These are phyloP conservation scores for Phanerodontia chrysosporium DNA, from an alignment of 768 basidiomycete genomes.

Conservation along the genomic window DNA sequence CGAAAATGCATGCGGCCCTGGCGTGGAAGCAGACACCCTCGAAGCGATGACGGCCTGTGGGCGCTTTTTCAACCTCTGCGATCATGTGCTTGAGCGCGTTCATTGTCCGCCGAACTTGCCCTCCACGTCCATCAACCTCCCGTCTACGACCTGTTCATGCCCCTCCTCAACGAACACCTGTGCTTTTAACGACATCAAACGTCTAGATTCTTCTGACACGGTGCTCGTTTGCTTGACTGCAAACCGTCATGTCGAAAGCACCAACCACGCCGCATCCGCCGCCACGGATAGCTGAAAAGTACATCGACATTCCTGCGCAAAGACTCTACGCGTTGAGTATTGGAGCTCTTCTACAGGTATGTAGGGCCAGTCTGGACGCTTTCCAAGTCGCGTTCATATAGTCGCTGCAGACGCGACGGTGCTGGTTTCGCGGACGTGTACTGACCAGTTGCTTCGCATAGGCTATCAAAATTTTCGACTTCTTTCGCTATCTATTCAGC, in stretches of 20 bases:
- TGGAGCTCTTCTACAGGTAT: slow-evolving; percentile 72
- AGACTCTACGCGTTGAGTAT: slow-evolving; percentile 75
- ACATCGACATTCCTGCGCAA: slow-evolving; percentile 74
- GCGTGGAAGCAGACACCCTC: not conserved
- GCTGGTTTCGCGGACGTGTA: not conserved
- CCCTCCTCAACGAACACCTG: not conserved
- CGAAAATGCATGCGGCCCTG: not conserved
- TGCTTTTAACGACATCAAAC: not conserved
- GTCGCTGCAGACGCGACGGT: not conserved
- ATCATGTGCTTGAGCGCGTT: slow-evolving; percentile 5
- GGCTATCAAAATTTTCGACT: slow-evolving; percentile 76
- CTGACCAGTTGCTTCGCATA: slow-evolving; percentile 23
- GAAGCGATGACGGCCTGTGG: not conserved
- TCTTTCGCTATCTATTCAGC: slow-evolving; percentile 50
- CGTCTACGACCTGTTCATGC: slow-evolving; percentile 1
- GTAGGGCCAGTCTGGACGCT: slow-evolving; percentile 10
- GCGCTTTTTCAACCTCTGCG: not conserved
- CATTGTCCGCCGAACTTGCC: slow-evolving; percentile 4
- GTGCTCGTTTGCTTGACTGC: not conserved
- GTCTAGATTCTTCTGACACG: too few species aligned
- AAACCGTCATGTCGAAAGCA: slow-evolving; percentile 16
- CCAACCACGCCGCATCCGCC: slow-evolving; percentile 18
- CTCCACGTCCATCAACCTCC: not conserved
- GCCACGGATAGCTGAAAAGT: slow-evolving; percentile 69
- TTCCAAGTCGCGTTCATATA: not conserved